Conservation (phyloP, 208 protist species). For the Acanthamoeba sp. region DNA sequence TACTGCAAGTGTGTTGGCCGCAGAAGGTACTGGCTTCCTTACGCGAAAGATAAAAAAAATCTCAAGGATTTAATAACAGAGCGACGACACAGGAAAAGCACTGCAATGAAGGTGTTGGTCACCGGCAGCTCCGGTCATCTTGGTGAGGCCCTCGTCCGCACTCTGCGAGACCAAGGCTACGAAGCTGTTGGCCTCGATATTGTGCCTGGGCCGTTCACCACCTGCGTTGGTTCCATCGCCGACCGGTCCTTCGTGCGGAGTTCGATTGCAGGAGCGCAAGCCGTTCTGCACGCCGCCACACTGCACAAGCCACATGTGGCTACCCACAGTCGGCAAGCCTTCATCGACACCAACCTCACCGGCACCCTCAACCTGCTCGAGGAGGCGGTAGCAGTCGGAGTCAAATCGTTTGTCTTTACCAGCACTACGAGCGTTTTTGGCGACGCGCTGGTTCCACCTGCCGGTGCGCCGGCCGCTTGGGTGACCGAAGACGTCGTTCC, state of each 20-base stretch:
- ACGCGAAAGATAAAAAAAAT: too few species aligned
- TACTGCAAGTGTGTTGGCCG: too few species aligned
- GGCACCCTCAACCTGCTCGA: conserved; percentile 78
- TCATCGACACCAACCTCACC: conserved; percentile 79
- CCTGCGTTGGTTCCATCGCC: conserved; percentile 21
- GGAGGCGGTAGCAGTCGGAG: neutral
- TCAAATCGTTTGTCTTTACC: conserved; percentile 75
- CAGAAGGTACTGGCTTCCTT: too few species aligned
- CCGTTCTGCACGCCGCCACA: conserved; percentile 71
- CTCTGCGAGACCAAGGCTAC: neutral
- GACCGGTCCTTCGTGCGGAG: conserved; percentile 30
- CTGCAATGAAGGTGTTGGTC: conserved; percentile 18
- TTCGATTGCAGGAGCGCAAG: neutral
- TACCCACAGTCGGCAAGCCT: conserved; percentile 59
- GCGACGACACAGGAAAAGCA: too few species aligned
- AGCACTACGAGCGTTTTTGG: conserved; percentile 71
- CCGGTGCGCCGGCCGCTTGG: conserved; percentile 54
- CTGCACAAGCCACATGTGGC: conserved; percentile 77
- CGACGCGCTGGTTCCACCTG: conserved; percentile 32
- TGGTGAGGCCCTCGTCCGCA: neutral
- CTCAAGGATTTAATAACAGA: too few species aligned
- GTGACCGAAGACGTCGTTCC: conserved; percentile 77
- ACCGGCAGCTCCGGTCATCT: neutral
- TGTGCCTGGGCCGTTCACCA: conserved; percentile 46
- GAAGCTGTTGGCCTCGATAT: conserved; percentile 68